phyloP scores from a whole-genome alignment of 176 grass and related monocot species.

The Olyra latifolia region DNA sequence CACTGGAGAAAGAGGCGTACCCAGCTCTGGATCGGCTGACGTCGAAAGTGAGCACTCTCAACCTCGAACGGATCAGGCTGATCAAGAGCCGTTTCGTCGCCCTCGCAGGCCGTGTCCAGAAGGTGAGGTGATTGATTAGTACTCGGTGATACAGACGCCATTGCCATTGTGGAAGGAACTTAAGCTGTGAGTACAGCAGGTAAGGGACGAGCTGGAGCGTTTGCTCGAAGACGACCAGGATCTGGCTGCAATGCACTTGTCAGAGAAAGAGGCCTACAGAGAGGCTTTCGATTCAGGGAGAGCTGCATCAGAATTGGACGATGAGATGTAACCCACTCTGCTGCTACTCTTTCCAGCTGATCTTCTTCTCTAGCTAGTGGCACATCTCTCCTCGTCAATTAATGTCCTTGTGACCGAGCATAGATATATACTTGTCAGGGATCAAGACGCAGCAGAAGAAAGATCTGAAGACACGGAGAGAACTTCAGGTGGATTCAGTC shows the following conservation, averaged over 20 bases:
- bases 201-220: slow-evolving; percentile 75
- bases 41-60: slow-evolving; percentile 70
- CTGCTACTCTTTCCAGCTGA: neutral
- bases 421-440: neutral
- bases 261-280: neutral
- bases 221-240: slow-evolving; percentile 62
- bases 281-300: neutral
- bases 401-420: neutral
- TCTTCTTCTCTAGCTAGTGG: neutral
- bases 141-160: too few relatives aligned
- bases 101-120: neutral
- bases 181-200: slow-evolving; percentile 48
- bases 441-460: slow-evolving; percentile 5
- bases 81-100: neutral
- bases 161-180: neutral
- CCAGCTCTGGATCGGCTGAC: slow-evolving; percentile 63
- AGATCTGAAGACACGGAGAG: slow-evolving; percentile 4
- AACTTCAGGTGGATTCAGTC: slow-evolving; percentile 24
- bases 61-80: slow-evolving; percentile 36
- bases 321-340: neutral
- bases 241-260: slow-evolving; percentile 63
- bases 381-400: neutral
- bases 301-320: neutral
- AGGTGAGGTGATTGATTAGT: neutral
- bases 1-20: slow-evolving; percentile 62